Evolutionary conservation across 2,329 filamentous ascomycete genomes (phyloP), one percentile per base, ranked within the genome.

Genomic region (Paraphaeosphaeria minitans): DNA sequence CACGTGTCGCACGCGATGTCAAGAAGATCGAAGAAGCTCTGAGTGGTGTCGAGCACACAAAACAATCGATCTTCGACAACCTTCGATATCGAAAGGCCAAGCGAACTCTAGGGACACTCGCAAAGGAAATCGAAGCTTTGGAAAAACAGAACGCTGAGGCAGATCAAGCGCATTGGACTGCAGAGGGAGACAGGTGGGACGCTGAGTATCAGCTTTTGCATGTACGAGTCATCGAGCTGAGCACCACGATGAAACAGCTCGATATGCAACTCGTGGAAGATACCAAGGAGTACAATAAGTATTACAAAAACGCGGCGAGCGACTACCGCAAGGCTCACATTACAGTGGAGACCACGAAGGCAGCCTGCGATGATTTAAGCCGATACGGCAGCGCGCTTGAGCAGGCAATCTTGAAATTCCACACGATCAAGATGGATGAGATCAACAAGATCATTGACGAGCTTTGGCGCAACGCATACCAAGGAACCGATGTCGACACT

Each of bases 321-420:
- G 89, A 91, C 66, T 98, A 93, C 79, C 92, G 92, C 67, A 89
- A 96, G 79, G 86, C 90, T 7, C 91, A 96, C 75, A 92, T 98
- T 80, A 90, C 90, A 66, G 91, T 97, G 0, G 92, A 88, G 79
- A 96, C 93, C 0, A 97, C 92, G 50, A 96, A 93, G 76, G 94
- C 93, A 3, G 94, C 93, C 2, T 91, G 97, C 55, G 92, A 96
- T 57, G 95, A 99, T 74, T 82, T 99, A 37, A 89, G 85, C 7
- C 89, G 91, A 42, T 98, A 96, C 74, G 84, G 87, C 45, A 84
- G 86, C 10, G 95, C 95, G 8, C 84, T 99, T 13, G 94, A 98
- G 81, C 92, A 95, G 72, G 96, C 95, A 48, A 96, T 99, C 71
- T 97, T 99, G 92, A 92, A 91, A 71, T 99, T 94, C 73, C 95